Evolutionary conservation across 139 green algal species (phyloP), one percentile per base, ranked within the genome.

Genomic region (Micractinium conductrix): DNA sequence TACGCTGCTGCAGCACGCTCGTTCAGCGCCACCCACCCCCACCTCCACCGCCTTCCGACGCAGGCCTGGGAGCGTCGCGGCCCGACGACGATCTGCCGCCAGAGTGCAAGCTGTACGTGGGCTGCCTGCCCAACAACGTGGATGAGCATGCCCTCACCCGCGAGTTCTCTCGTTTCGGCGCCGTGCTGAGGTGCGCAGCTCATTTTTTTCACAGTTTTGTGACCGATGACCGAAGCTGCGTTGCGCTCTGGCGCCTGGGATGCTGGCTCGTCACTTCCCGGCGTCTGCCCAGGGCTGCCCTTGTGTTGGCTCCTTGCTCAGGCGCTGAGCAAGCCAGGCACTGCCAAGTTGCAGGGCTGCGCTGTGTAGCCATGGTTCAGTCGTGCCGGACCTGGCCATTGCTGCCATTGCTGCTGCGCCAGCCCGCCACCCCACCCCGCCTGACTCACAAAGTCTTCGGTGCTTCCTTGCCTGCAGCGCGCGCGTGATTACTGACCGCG

Each of bases 401-500:
- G 62, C 33, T 26, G 44, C 6, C 21, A 74, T 48, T 6, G 28
- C 33, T 7, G 26, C 14, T 43, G 67, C 7, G 2, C 10, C 5
- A 62, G 26, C 67, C 33, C 67, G 16, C 33, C 10, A 22, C 65
- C n/a, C 14, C 12, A 72, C 65, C 17, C 17, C 65, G n/a, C 33
- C 33, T 68, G 60, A 33, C 65, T 72, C n/a, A n/a, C n/a, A n/a
- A n/a, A n/a, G n/a, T n/a, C n/a, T n/a, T n/a, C n/a, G 21, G 40
- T 58, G 5, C 14, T 17, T 44, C 1, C 17, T 30, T 38, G 6
- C 24, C 30, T 55, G 38, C 55, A 82, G 76, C n/a, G 48, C 48
- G 10, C 88, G 86, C 58, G 68, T 93, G 45, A 92, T 94, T 80
- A 74, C 65, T 16, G 92, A 95, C 79, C 81, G 88, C 7, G 85